Base-by-base conservation (phyloP, 495 filamentous ascomycete species). In the Penicillium taxi region DNA sequence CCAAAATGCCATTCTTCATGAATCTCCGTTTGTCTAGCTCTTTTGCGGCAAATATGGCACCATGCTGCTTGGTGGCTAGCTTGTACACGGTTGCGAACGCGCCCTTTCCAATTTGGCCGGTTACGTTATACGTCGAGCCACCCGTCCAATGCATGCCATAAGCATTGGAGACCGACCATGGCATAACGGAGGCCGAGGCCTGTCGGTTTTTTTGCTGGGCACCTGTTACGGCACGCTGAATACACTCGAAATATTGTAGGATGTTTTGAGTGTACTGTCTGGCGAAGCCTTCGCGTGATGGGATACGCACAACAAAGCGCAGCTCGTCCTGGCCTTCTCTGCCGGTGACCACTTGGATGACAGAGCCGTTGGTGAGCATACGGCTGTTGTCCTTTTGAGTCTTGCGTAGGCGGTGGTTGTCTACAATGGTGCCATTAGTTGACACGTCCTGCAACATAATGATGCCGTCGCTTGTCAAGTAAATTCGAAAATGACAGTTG, bases 61-160 rank as follows among this genome's bases (percentile, higher is more conserved):
- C 91, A 45, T 86, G 78, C 39, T 76, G 77, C 54, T 81, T 86
- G 20, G 77, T 77, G 1, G 90, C 83, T 11, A 93, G 68, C 56
- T 85, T 83, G 55, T 93, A 86, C 0, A 98, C 91, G 0, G 77
- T 84, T 23, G 91, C 93, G 63, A 96, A 96, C 3, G 93, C 87
- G 6, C 91, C 91, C 51, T 87, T 86, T 14, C 93, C 91, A 36
- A 98, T 82, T 24, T 76, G 69, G 17, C 77, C 76, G 6, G 84
- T 73, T 2, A 86, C 75, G 50, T 91, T 93, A 59, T 96, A 98
- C 41, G 75, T 80, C 2, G 75, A 60, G 2, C 84, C 82, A 9
- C 89, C 91, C 37, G 77, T 73, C 91, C 89, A 96, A 35, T 83
- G 67, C 72, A 79, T 74, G 13, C 72, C 75, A 45, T 69, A 68